Base-by-base conservation (phyloP, 371 early-diverging fungal species). In the Mucor mucedo region DNA sequence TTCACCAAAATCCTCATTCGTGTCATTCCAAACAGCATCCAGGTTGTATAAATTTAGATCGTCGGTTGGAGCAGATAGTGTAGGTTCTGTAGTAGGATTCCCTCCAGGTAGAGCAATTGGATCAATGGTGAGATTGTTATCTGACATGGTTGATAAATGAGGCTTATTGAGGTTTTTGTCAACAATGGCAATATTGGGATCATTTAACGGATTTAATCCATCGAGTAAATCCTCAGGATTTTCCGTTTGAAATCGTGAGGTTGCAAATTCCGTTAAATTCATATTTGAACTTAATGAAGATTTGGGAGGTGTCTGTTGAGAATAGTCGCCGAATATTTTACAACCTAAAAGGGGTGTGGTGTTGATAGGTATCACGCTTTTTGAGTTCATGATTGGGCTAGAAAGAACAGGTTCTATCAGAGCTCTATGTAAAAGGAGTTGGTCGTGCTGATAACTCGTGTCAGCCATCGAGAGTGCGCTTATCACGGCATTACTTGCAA, bases 381-480 rank as follows among this genome's bases (percentile, higher is more conserved):
- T 79, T 40, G 73, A 55, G 2, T 66, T 67, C 72, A 75, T 73
- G n/a, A 76, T 47, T 8, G 73, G 67, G 21, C 71, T 73, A 1
- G 69, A 63, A 3, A 58, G 33, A 1, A 71, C 50, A 5, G 65
- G 56, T 39, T 75, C 72, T 2, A 56, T 50, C 5, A 73, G 41
- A n/a, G 69, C 75, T 49, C 59, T 58, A 44, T 71, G 67, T 32
- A 79, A 44, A 10, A 72, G 14, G 0, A 60, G 3, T 33, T 60
- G 60, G 14, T 60, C 64, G 33, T 71, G 72, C 10, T 62, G 55
- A 10, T 59, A 68, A 5, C 55, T 60, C 6, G 66, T 41, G 44
- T 70, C 69, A 5, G 59, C 50, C 6, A 48, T 48, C 0, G 71
- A 55, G 8, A 75, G 38, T 1, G 65, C 56, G 14, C 71, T 60